A percentile compares a stretch with the other conserved stretches of the same genome.
phyloP scores from a whole-genome alignment of 768 basidiomycete species.

The Austroboletus eburneus region DNA sequence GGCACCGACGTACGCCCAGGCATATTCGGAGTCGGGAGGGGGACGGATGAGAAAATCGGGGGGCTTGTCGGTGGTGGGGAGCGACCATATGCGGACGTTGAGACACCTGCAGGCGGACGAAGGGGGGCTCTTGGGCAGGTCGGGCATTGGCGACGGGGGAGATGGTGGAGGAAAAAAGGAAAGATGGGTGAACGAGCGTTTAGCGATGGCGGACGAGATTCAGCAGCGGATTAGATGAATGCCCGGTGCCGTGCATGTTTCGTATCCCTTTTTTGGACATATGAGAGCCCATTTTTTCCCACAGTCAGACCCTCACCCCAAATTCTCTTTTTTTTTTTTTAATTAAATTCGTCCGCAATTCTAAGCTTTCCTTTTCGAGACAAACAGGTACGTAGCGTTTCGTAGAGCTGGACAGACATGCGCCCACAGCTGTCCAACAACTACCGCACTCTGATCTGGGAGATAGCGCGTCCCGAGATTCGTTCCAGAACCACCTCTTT shows the following conservation, averaged over 20 bases:
- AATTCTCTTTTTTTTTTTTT: background rate
- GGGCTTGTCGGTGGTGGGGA: conserved; percentile 26
- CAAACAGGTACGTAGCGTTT: background rate
- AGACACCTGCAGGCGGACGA: conserved; percentile 65
- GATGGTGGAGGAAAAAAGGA: conserved; percentile 18
- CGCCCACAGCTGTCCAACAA: background rate
- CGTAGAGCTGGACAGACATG: background rate
- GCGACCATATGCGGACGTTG: conserved; percentile 56
- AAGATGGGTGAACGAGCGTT: conserved; percentile 23
- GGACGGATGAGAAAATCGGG: conserved; percentile 32
- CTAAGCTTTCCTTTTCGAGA: conserved; percentile 7
- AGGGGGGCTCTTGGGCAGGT: conserved; percentile 13
- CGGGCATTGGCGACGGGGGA: conserved; percentile 20
- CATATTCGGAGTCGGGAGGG: conserved; percentile 38
- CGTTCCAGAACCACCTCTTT: background rate
- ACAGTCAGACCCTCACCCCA: conserved; percentile 16
- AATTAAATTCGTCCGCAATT: conserved; percentile 4
- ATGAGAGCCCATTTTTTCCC: conserved; percentile 12
- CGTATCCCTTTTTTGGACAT: conserved; percentile 20
- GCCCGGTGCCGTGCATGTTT: conserved; percentile 33
- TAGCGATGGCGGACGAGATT: conserved; percentile 15
- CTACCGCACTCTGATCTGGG: conserved; percentile 1
- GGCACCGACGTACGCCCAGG: conserved; percentile 58
- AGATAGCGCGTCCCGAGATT: conserved; percentile 13
- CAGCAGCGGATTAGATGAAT: conserved; percentile 31